A percentile compares a stretch with the other conserved stretches of the same genome.
Conservation (phyloP, 2,329 filamentous ascomycete genomes). For the Penicillium sp. region DNA sequence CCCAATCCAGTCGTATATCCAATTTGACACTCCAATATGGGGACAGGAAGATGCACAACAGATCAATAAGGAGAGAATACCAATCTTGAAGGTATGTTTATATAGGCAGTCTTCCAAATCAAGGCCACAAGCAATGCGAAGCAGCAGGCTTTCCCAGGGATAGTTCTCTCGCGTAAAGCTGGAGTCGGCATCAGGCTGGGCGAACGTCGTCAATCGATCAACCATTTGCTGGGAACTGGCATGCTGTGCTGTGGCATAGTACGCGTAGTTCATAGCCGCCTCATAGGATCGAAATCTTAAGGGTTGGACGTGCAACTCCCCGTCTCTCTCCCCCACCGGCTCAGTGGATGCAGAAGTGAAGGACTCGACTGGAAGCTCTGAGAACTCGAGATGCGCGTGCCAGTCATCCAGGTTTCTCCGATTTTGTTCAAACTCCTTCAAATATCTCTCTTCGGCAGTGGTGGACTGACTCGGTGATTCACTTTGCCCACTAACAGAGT, state of each 20-base stretch:
- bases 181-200: background rate
- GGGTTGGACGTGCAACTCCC: background rate
- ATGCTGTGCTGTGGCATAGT: background rate
- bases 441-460: background rate
- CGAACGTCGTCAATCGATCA: background rate
- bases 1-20: background rate
- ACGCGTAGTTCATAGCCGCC: background rate
- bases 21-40: background rate
- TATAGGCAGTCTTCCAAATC: background rate
- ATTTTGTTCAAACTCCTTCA: background rate
- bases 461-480: background rate
- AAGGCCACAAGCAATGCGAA: background rate
- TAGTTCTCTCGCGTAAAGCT: background rate
- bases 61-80: background rate
- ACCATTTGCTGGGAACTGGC: background rate
- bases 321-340: background rate
- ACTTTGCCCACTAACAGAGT: background rate
- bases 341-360: background rate
- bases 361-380: background rate
- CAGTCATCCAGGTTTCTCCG: background rate
- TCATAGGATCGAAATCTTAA: background rate
- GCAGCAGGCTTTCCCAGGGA: background rate
- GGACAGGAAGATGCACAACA: background rate
- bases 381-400: background rate
- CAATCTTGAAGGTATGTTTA: background rate